Conservation (phyloP, 2,329 filamentous ascomycete species). For the Acarospora socialis region DNA sequence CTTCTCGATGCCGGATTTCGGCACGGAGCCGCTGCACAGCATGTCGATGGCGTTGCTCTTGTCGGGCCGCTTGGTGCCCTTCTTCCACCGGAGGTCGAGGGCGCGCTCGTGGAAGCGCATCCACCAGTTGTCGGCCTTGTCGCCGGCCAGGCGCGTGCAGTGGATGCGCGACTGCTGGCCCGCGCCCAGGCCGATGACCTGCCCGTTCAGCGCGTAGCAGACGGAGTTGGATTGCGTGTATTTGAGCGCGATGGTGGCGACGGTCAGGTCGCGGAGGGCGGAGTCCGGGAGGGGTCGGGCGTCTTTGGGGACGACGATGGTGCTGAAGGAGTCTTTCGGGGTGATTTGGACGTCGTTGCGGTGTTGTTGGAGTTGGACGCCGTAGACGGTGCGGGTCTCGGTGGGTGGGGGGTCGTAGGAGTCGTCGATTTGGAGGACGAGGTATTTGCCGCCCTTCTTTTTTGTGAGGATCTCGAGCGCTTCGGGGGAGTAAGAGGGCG, state of each 20-base stretch:
- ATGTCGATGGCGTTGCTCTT: constrained; percentile 98
- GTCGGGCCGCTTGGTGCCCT: constrained; percentile 87
- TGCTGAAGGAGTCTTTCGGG: constrained; percentile 66
- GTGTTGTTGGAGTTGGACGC: constrained; percentile 74
- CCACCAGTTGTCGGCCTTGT: constrained; percentile 99
- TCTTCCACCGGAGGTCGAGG: constrained; percentile 86
- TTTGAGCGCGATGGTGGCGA: constrained; percentile 94
- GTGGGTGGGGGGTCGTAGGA: constrained; percentile 60
- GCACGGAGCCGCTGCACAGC: constrained; percentile 79
- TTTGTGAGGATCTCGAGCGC: constrained; percentile 85
- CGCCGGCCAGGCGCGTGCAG: constrained; percentile 90
- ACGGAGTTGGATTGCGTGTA: constrained; percentile 99
- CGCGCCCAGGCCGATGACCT: constrained; percentile 85
- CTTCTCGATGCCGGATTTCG: constrained; percentile 68
- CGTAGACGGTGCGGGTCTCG: constrained; percentile 81
- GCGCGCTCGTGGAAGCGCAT: constrained; percentile 91
- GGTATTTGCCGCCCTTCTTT: constrained; percentile 97
- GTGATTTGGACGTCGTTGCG: constrained; percentile 85
- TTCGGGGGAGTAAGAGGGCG: constrained; percentile 69
- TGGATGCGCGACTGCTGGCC: constrained; percentile 97
- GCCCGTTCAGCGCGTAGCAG: constrained; percentile 88
- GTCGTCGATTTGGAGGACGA: constrained; percentile 87
- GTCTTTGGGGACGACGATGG: constrained; percentile 75
- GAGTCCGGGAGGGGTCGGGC: constrained; percentile 56
- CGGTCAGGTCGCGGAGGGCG: constrained; percentile 76